Conservation (phyloP, 2,329 filamentous ascomycete species). For the Alternaria ventricosa region DNA sequence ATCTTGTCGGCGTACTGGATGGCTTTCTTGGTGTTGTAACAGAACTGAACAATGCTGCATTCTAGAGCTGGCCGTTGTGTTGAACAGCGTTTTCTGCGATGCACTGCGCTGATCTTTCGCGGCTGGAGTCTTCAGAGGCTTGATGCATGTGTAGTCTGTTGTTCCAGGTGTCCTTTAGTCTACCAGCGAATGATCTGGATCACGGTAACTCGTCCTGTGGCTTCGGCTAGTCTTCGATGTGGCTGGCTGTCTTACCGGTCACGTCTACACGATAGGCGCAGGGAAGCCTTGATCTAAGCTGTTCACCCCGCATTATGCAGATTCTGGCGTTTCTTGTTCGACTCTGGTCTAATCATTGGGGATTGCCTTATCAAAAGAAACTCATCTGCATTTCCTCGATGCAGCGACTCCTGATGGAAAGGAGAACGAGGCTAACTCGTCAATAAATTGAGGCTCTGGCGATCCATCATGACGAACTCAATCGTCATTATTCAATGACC, state of each 20-base stretch:
- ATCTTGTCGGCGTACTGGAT: background rate
- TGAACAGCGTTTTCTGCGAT: background rate
- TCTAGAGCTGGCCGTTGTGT: background rate
- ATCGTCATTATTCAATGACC: background rate
- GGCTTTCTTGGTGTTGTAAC: background rate
- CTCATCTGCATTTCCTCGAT: background rate
- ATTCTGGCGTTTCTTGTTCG: background rate
- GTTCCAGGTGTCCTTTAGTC: background rate
- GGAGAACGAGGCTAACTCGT: background rate
- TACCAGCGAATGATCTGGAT: background rate
- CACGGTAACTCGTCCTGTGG: background rate
- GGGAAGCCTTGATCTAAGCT: background rate
- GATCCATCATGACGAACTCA: background rate
- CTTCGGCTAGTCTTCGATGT: background rate
- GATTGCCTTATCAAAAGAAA: background rate
- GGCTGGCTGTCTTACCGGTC: constrained; percentile 1
- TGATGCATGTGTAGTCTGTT: background rate
- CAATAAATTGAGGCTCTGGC: background rate
- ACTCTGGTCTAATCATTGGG: background rate
- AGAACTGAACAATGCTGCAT: background rate
- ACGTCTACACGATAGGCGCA: background rate
- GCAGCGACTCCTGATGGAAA: background rate
- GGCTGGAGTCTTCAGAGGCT: background rate
- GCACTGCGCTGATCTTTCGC: background rate
- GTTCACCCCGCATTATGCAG: background rate